Evolutionary conservation across 2,329 filamentous ascomycete genomes (phyloP).

Genomic region (Botrytis galanthina): DNA sequence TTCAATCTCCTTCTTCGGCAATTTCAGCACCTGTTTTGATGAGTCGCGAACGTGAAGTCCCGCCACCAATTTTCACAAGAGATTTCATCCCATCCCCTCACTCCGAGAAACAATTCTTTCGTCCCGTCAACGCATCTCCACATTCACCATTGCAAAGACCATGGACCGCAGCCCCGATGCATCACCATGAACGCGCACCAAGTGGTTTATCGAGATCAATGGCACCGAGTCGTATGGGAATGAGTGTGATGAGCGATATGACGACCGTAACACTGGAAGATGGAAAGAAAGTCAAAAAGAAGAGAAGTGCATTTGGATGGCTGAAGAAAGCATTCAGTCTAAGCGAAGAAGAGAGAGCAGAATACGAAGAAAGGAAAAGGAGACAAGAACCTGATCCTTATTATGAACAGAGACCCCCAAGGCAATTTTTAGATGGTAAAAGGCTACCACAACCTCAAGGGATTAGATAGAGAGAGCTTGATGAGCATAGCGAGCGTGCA

Average conservation of each 20-base stretch:
- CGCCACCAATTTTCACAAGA: constrained; percentile 24
- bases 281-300: constrained; percentile 55
- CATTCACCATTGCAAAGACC: constrained; percentile 58
- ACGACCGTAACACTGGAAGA: constrained; percentile 42
- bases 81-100: constrained; percentile 41
- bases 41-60: constrained; percentile 1
- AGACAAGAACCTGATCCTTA: constrained; percentile 25
- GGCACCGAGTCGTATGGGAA: constrained; percentile 38
- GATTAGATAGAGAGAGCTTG: neutral
- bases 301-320: constrained; percentile 66
- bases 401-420: constrained; percentile 21
- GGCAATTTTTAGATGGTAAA: constrained; percentile 33
- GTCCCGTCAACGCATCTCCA: constrained; percentile 60
- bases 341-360: constrained; percentile 60
- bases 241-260: constrained; percentile 56
- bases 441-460: constrained; percentile 22
- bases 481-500: constrained; percentile 18
- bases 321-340: constrained; percentile 65
- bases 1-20: constrained; percentile 19
- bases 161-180: constrained; percentile 36
- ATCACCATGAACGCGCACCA: constrained; percentile 29
- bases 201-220: constrained; percentile 26
- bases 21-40: constrained; percentile 1
- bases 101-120: constrained; percentile 57
- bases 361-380: constrained; percentile 55